Evolutionary conservation across 176 grass and related monocot genomes (phyloP), one percentile per base, ranked within the genome.

Genomic region (Carex cristatella): DNA sequence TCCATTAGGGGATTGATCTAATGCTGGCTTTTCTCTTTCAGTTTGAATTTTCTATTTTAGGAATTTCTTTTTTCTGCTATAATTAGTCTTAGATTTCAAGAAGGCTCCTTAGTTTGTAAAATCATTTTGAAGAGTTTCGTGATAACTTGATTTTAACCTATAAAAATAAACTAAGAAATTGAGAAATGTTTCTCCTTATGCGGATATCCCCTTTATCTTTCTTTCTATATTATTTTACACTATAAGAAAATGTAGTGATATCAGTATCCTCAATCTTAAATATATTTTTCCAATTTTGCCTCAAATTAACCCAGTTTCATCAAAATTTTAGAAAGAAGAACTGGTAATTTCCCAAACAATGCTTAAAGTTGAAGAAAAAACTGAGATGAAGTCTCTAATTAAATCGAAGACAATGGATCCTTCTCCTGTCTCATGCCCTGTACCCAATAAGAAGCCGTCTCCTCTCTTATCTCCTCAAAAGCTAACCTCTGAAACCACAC

Each of bases 291-390:
- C 53, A 79, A 79, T 57, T 32, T 58, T 10, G 3, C 30, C 15
- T 79, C 51, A 37, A 79, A 35, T 18, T 57, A 33, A 32, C 18
- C 30, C 11, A 8, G 74, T 79, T 58, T 79, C 1, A 5, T 58
- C 28, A 35, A 79, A 58, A 56, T 95, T 89, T 89, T 91, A 99
- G 96, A 90, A 88, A 53, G 89, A 95, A 87, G 92, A 90, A 85
- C 75, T 64, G 89, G 31, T 44, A n/a, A 46, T 84, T 63, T 48
- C 75, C 2, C 76, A 89, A 78, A 86, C 88, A 85, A 95, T 90
- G 63, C 84, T 84, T 65, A 84, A 85, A 61, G 48, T 63, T 33
- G 90, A 89, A 49, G 88, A 89, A 58, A 89, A 90, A 57, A 82
- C 79, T 90, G 89, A 91, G 86, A 83, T 79, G 18, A 90, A 69